These are phyloP conservation scores for Ascochyta rabiei DNA, from an alignment of 2,329 filamentous ascomycete species.

Conservation along the genomic window DNA sequence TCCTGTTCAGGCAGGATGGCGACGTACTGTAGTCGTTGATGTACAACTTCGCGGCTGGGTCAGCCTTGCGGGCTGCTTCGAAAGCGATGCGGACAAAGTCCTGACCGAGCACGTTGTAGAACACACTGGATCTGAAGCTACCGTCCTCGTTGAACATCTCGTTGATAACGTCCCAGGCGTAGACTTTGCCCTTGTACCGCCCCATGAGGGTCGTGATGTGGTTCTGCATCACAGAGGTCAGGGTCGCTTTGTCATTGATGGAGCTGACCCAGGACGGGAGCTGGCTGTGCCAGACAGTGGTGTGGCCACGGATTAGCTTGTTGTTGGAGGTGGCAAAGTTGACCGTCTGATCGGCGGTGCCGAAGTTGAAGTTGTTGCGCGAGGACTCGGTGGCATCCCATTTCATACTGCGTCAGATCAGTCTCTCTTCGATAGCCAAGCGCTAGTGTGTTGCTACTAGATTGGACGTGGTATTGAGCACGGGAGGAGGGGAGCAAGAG, in stretches of 20 bases:
- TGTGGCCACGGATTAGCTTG: slow-evolving; percentile 69
- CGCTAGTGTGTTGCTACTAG: too few relatives aligned
- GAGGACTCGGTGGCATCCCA: slow-evolving; percentile 65
- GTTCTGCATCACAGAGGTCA: slow-evolving; percentile 65
- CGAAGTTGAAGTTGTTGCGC: slow-evolving; percentile 56
- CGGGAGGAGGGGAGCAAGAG: not conserved
- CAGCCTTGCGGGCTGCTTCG: slow-evolving; percentile 68
- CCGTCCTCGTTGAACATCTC: slow-evolving; percentile 70
- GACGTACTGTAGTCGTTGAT: slow-evolving; percentile 68
- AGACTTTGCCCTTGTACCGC: slow-evolving; percentile 69
- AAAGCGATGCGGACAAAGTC: slow-evolving; percentile 76
- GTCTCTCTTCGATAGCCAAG: not conserved
- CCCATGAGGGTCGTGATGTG: slow-evolving; percentile 65
- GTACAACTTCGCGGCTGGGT: slow-evolving; percentile 72
- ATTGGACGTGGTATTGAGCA: too few relatives aligned
- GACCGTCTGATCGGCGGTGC: slow-evolving; percentile 62
- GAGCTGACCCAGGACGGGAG: slow-evolving; percentile 62
- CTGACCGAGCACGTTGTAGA: slow-evolving; percentile 72
- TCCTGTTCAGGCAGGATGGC: too few relatives aligned
- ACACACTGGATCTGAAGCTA: slow-evolving; percentile 65
- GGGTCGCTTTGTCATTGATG: slow-evolving; percentile 58
- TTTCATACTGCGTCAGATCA: slow-evolving; percentile 61
- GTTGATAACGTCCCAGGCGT: slow-evolving; percentile 69
- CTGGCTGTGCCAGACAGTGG: slow-evolving; percentile 66
- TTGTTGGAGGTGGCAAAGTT: slow-evolving; percentile 64